These are phyloP conservation scores for Quercus wislizeni DNA, from an alignment of 306 rosid genomes.

Conservation along the genomic window DNA sequence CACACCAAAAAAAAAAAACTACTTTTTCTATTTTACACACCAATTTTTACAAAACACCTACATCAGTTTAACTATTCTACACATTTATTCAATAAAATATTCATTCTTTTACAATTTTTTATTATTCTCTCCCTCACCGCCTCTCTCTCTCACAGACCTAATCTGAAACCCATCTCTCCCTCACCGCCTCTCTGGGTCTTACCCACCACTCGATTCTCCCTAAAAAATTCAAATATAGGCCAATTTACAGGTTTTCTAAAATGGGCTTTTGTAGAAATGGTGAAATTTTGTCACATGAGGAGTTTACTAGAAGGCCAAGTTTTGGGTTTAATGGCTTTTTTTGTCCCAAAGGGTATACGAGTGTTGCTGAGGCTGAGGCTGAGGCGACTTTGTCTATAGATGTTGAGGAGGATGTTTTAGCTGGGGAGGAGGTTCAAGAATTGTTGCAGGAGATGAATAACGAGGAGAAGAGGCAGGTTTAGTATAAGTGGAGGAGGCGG, in stretches of 20 bases:
- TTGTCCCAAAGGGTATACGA: conserved; percentile 44
- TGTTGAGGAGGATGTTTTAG: conserved; percentile 56
- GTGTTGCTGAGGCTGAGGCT: conserved; percentile 76
- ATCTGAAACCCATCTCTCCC: too few relatives aligned
- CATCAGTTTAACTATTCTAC: too few relatives aligned
- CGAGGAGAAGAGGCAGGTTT: conserved; percentile 41
- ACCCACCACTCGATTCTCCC: conserved; percentile 8
- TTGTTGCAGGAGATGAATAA: conserved; percentile 48
- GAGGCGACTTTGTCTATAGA: conserved; percentile 70
- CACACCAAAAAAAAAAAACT: too few relatives aligned
- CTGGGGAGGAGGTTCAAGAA: conserved; percentile 45
- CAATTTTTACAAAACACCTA: too few relatives aligned
- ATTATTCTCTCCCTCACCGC: too few relatives aligned
- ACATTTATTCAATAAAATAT: too few relatives aligned
- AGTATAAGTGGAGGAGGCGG: conserved; percentile 18
- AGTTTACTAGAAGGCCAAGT: conserved; percentile 10
- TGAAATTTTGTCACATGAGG: conserved; percentile 5
- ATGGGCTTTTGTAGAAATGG: conserved; percentile 17
- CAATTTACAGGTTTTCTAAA: conserved; percentile 4
- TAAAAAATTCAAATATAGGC: conserved; percentile 15
- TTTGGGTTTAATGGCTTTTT: conserved; percentile 18
- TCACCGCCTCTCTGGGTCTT: conserved; percentile 3
- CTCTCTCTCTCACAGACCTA: too few relatives aligned
- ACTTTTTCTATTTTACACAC: too few relatives aligned
- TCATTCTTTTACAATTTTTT: too few relatives aligned